phyloP scores from a whole-genome alignment of 2,329 filamentous ascomycete genomes.

The Fusarium cyanostomum region DNA sequence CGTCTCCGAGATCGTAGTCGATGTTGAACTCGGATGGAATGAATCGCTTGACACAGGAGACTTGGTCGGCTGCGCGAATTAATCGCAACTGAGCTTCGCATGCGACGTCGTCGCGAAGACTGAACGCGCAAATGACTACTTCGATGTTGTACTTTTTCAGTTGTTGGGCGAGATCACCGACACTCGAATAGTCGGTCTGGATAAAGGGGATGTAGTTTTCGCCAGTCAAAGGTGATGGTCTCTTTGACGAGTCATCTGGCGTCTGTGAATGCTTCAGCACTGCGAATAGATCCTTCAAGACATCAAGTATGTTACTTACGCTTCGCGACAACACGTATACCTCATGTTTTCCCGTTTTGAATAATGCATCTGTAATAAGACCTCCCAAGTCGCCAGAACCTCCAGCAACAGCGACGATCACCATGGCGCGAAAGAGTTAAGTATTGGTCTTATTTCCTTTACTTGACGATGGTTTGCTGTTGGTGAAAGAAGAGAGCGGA shows the following conservation, averaged over 20 bases:
- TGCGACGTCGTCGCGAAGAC: slow-evolving; percentile 43
- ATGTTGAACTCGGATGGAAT: slow-evolving; percentile 52
- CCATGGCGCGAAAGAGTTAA: slow-evolving; percentile 25
- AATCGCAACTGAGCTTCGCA: slow-evolving; percentile 46
- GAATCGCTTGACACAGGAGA: slow-evolving; percentile 47
- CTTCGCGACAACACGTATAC: slow-evolving; percentile 55
- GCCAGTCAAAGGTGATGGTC: slow-evolving; percentile 3
- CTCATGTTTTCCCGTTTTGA: slow-evolving; percentile 48
- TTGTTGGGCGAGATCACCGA: slow-evolving; percentile 29
- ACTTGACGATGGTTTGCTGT: too few species aligned
- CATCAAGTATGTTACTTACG: slow-evolving; percentile 32
- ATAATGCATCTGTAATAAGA: slow-evolving; percentile 56
- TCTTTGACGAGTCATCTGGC: not conserved
- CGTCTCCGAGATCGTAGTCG: slow-evolving; percentile 48
- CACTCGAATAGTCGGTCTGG: slow-evolving; percentile 42
- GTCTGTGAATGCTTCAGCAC: not conserved
- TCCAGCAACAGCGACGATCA: slow-evolving; percentile 56
- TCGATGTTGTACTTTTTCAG: slow-evolving; percentile 38
- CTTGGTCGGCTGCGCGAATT: slow-evolving; percentile 46
- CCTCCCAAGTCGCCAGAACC: slow-evolving; percentile 57
- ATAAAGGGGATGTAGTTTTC: slow-evolving; percentile 2
- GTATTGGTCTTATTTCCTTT: not conserved
- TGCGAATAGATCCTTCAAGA: too few species aligned
- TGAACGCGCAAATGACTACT: slow-evolving; percentile 48
- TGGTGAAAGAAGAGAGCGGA: not conserved